phyloP scores from a whole-genome alignment of 306 rosid genomes.

The Macrotyloma uniflorum region DNA sequence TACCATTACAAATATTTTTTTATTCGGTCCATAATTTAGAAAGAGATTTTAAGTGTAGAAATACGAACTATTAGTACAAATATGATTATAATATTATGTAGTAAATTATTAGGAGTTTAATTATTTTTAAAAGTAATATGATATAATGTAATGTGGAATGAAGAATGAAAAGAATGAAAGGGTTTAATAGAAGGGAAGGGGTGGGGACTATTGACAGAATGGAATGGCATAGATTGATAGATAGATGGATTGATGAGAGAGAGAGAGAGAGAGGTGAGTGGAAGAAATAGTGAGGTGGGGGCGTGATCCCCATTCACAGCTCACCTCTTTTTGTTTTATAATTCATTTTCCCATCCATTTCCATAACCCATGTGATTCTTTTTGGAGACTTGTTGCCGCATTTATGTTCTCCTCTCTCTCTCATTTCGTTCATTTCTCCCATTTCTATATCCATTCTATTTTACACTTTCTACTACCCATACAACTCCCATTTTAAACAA shows the following conservation, averaged over 20 bases:
- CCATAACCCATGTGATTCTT: not conserved
- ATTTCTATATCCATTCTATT: too few species aligned
- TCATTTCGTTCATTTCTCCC: constrained; percentile 5
- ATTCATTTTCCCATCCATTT: not conserved
- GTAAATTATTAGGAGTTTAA: too few species aligned
- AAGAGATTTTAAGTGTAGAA: too few species aligned
- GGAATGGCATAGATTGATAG: constrained; percentile 27
- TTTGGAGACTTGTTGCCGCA: constrained; percentile 29
- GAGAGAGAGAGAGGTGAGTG: constrained; percentile 21
- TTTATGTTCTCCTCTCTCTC: constrained; percentile 1
- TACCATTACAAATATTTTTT: too few species aligned
- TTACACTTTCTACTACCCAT: too few species aligned
- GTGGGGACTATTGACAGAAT: constrained; percentile 45
- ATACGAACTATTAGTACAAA: too few species aligned
- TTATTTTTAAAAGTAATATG: too few species aligned
- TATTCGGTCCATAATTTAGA: too few species aligned
- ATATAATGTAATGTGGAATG: too few species aligned
- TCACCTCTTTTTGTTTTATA: constrained; percentile 38
- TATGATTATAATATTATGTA: too few species aligned
- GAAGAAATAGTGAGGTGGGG: not conserved
- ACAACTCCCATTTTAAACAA: too few species aligned
- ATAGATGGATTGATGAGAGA: constrained; percentile 3
- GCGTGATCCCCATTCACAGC: constrained; percentile 33
- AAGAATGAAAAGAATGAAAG: not conserved
- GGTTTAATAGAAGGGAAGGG: too few species aligned